phyloP scores from a whole-genome alignment of 768 basidiomycete species.

The Candolleomyces eurysporus region DNA sequence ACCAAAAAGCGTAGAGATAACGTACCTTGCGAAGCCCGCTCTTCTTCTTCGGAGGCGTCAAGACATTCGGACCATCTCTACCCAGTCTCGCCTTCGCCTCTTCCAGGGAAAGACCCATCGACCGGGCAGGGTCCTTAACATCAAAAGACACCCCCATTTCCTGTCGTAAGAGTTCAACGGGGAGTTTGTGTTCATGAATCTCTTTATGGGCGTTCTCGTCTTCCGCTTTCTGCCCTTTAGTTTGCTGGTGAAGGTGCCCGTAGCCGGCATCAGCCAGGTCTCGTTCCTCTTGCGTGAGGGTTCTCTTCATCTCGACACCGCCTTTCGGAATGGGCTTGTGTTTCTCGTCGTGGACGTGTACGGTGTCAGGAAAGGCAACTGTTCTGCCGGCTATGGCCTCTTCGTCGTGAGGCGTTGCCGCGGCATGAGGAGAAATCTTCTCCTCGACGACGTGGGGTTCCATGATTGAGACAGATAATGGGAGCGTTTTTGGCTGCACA shows the following conservation, averaged over 20 bases:
- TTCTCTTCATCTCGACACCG: constrained; percentile 52
- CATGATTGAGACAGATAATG: constrained; percentile 4
- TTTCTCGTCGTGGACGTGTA: constrained; percentile 39
- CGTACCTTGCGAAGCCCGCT: constrained; percentile 61
- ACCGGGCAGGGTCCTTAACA: constrained; percentile 47
- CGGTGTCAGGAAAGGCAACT: constrained; percentile 50
- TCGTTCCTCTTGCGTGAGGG: constrained; percentile 65
- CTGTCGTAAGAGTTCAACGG: constrained; percentile 38
- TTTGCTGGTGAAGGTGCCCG: constrained; percentile 49
- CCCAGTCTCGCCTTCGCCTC: constrained; percentile 56
- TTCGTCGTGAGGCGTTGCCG: constrained; percentile 24
- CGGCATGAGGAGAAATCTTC: constrained; percentile 14
- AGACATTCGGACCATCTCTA: constrained; percentile 57
- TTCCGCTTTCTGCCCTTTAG: constrained; percentile 32
- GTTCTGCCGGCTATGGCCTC: constrained; percentile 37
- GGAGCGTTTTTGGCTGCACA: constrained; percentile 4
- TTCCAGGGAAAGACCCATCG: constrained; percentile 47
- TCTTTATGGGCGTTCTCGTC: constrained; percentile 31
- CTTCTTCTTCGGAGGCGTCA: constrained; percentile 68
- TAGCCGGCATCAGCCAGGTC: constrained; percentile 70
- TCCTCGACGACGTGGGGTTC: constrained; percentile 19
- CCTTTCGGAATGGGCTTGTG: constrained; percentile 44
- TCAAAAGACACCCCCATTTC: constrained; percentile 50
- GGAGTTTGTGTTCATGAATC: constrained; percentile 53
- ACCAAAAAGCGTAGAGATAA: not conserved